Base-by-base conservation (phyloP, 1,284 basidiomycete species). In the Cutaneotrichosporon cutaneum region DNA sequence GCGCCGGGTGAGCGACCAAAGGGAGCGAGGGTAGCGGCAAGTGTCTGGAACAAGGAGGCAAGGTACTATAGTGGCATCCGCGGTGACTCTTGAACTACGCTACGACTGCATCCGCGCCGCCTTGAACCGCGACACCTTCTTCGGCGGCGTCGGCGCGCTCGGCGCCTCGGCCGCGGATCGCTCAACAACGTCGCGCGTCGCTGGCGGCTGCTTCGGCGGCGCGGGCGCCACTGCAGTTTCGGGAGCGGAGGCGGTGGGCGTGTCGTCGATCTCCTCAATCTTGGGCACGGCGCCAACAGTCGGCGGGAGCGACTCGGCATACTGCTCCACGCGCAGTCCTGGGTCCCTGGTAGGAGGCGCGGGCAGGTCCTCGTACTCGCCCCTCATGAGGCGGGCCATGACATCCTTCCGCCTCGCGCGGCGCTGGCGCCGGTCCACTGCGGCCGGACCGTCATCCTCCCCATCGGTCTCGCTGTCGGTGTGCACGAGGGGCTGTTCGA, bases 41-140 rank as follows among this genome's bases (percentile, higher is more conserved):
- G n/a, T n/a, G n/a, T n/a, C n/a, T 14, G 26, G 5, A 56, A 56
- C 55, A 2, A 10, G 30, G 18, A 11, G 47, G 30, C 39, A 54
- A 59, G 58, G 53, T 52, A 58, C 52, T 27, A 44, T 14, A 58
- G 35, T 45, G 54, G 45, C 44, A 42, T 42, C 32, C 39, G 8
- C 48, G 32, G 24, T 36, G 16, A 13, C 35, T 26, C 8, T 16
- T 16, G 24, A 14, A 22, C 45, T 16, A 24, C 1, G 21, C 54
- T 42, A 68, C 66, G 14, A 39, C 22, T 54, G 52, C 52, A 54
- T 39, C 11, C 76, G 66, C 33, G 73, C 73, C 1, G 72, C 72
- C 59, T 77, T 78, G 71, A 78, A 78, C 18, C 71, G 61, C 3
- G 74, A 76, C 2, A 78, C 69, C 63, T 76, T 77, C 56, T 73